Evolutionary conservation across 768 basidiomycete genomes (phyloP), one percentile per base, ranked within the genome.

Genomic region (Jaapia argillacea): DNA sequence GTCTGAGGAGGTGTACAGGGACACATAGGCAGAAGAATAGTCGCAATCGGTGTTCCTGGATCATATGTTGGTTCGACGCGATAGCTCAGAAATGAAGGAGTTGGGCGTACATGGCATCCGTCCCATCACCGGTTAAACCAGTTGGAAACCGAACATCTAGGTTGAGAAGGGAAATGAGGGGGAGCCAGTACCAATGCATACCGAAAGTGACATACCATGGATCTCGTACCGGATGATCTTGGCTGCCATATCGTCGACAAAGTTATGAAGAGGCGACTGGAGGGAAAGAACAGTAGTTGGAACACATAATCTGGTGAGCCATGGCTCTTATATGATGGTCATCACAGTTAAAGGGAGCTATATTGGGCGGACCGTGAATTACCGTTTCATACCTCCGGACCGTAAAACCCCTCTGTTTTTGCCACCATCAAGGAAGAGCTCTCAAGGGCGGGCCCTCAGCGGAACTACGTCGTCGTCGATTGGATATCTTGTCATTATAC

Each of bases 61-160:
- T n/a, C 41, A 16, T 22, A 24, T 33, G 26, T 31, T 38, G 16
- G 14, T 36, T 18, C 20, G n/a, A n/a, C n/a, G n/a, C n/a, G n/a
- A n/a, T 14, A 5, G 18, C 20, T 33, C 4, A 23, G 2, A 20
- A 14, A 24, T 31, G 35, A 33, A 24, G 28, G 13, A 24, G n/a
- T 6, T 41, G 18, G 26, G 55, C 70, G 51, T 56, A 85, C 88
- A 93, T 94, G 5, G 91, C 91, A 68, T 96, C 91, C 24, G 89
- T 84, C 4, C 92, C 91, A 70, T 93, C 91, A 22, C 90, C 90
- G 6, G 85, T 80, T 36, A 93, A 62, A 18, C 87, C 90, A 6
- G 91, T 96, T 6, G 91, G 91, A 65, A 92, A 96, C 36, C 91
- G 82, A 41, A 94, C 77, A 66, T 93, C 90, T 91, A n/a, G n/a